A percentile compares a stretch with the other conserved stretches of the same genome.
phyloP scores from a whole-genome alignment of 75 land plant species.

The Chamaecyparis obtusa region DNA sequence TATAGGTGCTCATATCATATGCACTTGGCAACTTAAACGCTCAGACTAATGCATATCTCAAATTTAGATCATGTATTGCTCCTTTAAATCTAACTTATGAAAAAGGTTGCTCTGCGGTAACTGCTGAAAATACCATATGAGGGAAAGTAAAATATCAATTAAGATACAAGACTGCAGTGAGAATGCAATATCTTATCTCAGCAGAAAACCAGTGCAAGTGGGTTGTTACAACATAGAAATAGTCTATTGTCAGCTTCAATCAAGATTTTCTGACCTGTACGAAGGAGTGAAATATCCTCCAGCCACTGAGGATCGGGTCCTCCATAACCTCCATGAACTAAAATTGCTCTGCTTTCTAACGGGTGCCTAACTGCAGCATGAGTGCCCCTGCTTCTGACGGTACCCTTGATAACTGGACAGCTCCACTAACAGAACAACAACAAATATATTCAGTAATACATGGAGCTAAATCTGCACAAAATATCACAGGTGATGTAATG shows the following conservation, averaged over 20 bases:
- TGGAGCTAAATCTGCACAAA: background rate
- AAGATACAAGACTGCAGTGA: background rate
- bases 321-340: conserved; percentile 50
- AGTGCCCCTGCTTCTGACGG: conserved; percentile 28
- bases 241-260: background rate
- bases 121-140: background rate
- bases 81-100: background rate
- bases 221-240: background rate
- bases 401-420: conserved; percentile 22
- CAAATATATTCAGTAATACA: background rate
- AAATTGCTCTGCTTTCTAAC: conserved; percentile 20
- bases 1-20: background rate
- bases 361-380: conserved; percentile 53
- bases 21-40: background rate
- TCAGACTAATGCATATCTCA: background rate
- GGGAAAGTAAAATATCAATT: background rate
- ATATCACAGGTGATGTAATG: too few species aligned
- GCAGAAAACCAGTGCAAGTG: background rate
- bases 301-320: conserved; percentile 31
- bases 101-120: background rate
- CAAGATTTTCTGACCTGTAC: conserved; percentile 24
- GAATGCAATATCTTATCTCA: background rate
- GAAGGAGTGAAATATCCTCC: conserved; percentile 32
- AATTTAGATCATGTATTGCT: background rate
- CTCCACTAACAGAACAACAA: conserved; percentile 27